Conservation (phyloP, 805 yeast genomes). For the Yarrowia sp. region DNA sequence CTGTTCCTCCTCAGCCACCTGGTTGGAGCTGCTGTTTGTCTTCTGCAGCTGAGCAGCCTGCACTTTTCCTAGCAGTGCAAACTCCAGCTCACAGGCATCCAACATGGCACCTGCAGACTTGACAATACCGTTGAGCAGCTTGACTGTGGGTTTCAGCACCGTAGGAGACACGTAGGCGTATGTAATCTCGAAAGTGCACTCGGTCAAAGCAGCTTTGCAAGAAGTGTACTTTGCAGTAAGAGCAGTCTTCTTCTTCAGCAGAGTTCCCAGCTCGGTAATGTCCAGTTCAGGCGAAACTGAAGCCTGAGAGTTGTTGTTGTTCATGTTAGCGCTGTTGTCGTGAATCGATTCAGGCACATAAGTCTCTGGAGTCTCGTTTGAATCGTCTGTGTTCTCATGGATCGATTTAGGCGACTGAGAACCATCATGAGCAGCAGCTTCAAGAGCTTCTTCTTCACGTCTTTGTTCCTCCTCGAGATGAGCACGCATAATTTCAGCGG, state of each 20-base stretch:
- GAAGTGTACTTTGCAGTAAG: constrained; percentile 50
- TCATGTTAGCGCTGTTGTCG: neutral
- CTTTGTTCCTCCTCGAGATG: constrained; percentile 18
- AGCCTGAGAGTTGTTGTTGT: neutral
- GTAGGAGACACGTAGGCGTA: constrained; percentile 58
- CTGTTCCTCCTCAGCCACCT: constrained; percentile 40
- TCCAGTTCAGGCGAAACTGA: constrained; percentile 43
- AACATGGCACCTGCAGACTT: constrained; percentile 54
- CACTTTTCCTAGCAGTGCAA: constrained; percentile 49
- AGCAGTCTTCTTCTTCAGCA: constrained; percentile 50
- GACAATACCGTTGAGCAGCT: constrained; percentile 49
- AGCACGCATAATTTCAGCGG: constrained; percentile 14
- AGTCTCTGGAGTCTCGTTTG: constrained; percentile 24
- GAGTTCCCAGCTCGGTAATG: constrained; percentile 46
- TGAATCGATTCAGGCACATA: constrained; percentile 23
- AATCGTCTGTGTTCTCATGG: constrained; percentile 12
- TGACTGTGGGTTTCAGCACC: constrained; percentile 52
- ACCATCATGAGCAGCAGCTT: neutral
- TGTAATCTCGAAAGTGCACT: constrained; percentile 59
- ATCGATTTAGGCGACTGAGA: neutral
- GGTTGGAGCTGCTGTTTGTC: constrained; percentile 2
- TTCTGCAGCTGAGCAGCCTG: constrained; percentile 17
- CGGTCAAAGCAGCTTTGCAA: constrained; percentile 54
- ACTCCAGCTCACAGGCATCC: constrained; percentile 59
- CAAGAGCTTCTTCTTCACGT: neutral